Conservation (phyloP, 148 eudicot species). For the Cornus florida region DNA sequence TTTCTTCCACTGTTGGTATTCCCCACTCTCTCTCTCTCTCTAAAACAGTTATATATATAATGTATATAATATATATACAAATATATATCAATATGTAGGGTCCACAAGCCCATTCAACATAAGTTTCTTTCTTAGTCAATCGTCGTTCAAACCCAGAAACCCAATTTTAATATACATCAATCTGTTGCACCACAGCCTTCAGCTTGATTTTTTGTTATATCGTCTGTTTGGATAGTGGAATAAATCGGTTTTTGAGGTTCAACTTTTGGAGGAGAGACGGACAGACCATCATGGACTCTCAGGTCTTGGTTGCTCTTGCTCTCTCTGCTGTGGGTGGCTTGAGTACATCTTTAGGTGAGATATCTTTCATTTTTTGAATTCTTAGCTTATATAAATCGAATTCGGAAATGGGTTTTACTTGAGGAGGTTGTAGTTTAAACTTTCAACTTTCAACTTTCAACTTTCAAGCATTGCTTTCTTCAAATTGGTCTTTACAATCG, state of each 20-base stretch:
- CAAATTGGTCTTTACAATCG: background rate
- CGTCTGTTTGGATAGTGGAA: background rate
- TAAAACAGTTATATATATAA: background rate
- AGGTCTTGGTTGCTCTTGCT: constrained; percentile 88
- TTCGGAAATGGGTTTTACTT: background rate
- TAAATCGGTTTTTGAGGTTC: constrained; percentile 8
- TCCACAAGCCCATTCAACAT: background rate
- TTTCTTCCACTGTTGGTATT: constrained; percentile 24
- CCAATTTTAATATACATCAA: background rate
- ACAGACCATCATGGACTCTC: constrained; percentile 51
- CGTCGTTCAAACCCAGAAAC: background rate
- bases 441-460: background rate
- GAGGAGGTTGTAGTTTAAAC: background rate
- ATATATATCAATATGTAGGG: background rate
- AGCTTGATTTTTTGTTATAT: background rate
- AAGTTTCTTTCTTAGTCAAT: background rate
- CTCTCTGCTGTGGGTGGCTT: constrained; percentile 94
- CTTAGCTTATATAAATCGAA: background rate
- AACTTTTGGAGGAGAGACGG: constrained; percentile 10
- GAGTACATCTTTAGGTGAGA: constrained; percentile 86
- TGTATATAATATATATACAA: no score
- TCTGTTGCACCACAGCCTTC: background rate
- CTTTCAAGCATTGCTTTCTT: background rate
- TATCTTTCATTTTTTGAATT: background rate
- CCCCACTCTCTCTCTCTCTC: background rate